A percentile compares a stretch with the other conserved stretches of the same genome.
These are phyloP conservation scores for Heritiera littoralis DNA, from an alignment of 345 rosid genomes.

Conservation along the genomic window DNA sequence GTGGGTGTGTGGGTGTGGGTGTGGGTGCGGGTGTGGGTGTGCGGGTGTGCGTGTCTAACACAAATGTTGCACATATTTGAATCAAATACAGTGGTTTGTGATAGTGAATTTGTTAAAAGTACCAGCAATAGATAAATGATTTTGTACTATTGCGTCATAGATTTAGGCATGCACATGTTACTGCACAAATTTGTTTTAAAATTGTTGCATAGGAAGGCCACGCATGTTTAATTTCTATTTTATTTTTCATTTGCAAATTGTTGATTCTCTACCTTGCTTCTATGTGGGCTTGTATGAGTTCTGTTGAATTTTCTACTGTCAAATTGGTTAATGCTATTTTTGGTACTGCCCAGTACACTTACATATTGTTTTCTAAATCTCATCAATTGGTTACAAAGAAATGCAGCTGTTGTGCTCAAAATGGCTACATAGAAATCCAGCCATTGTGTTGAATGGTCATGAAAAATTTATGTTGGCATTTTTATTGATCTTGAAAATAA, in stretches of 20 bases:
- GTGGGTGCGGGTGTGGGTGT: too few relatives aligned
- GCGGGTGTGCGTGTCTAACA: not conserved
- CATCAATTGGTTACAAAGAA: not conserved
- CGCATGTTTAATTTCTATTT: not conserved
- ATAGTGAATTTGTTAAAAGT: not conserved
- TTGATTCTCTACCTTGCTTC: not conserved
- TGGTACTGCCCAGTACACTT: not conserved
- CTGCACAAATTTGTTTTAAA: not conserved
- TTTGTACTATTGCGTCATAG: not conserved
- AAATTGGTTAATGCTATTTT: not conserved
- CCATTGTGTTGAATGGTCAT: not conserved
- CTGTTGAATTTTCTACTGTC: not conserved
- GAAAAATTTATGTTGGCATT: slow-evolving; percentile 10
- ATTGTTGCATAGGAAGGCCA: not conserved
- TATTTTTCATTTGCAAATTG: not conserved
- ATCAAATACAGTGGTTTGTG: not conserved
- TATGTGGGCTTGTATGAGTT: not conserved
- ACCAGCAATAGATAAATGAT: not conserved
- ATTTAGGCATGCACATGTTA: not conserved
- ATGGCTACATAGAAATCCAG: not conserved
- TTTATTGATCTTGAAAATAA: slow-evolving; percentile 11
- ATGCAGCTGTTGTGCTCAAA: too few relatives aligned
- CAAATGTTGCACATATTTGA: slow-evolving; percentile 4
- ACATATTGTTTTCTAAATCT: not conserved
- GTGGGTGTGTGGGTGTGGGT: too few relatives aligned